phyloP scores from a whole-genome alignment of 2,329 filamentous ascomycete species.

The Aspergillus cejpii region DNA sequence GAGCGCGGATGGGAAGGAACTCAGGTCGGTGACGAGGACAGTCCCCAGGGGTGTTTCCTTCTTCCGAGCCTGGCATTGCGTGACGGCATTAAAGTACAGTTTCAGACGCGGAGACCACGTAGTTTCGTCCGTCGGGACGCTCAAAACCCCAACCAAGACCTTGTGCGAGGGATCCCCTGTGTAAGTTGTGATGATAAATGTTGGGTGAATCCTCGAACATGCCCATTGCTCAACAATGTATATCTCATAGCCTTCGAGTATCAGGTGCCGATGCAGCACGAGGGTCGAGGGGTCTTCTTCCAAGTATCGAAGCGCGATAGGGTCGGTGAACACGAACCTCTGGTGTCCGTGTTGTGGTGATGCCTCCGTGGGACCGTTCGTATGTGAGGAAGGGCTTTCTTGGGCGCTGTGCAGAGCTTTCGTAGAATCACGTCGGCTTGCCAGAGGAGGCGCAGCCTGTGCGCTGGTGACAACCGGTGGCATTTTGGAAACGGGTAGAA shows the following conservation, averaged over 20 bases:
- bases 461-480: constrained; percentile 16
- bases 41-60: constrained; percentile 76
- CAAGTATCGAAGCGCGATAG: constrained; percentile 65
- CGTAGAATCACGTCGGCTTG: constrained; percentile 23
- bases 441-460: constrained; percentile 17
- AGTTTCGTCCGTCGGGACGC: constrained; percentile 70
- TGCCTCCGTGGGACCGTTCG: constrained; percentile 12
- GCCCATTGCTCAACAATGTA: constrained; percentile 98
- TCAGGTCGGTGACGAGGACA: constrained; percentile 89
- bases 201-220: constrained; percentile 82
- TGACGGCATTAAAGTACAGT: constrained; percentile 78
- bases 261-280: constrained; percentile 64
- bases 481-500: constrained; percentile 11
- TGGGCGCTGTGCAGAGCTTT: constrained; percentile 20
- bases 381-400: constrained; percentile 18
- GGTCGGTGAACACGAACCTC: constrained; percentile 59
- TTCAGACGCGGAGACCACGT: constrained; percentile 72
- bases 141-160: constrained; percentile 72
- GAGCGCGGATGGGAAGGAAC: constrained; percentile 81
- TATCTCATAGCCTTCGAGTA: constrained; percentile 77
- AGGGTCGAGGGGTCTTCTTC: constrained; percentile 74
- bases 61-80: constrained; percentile 74
- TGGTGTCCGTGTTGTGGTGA: constrained; percentile 40
- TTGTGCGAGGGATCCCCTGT: constrained; percentile 77
- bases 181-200: constrained; percentile 85